A percentile compares a stretch with the other conserved stretches of the same genome.
Conservation (phyloP, 805 yeast species). For the Nakazawaea wickerhamii region DNA sequence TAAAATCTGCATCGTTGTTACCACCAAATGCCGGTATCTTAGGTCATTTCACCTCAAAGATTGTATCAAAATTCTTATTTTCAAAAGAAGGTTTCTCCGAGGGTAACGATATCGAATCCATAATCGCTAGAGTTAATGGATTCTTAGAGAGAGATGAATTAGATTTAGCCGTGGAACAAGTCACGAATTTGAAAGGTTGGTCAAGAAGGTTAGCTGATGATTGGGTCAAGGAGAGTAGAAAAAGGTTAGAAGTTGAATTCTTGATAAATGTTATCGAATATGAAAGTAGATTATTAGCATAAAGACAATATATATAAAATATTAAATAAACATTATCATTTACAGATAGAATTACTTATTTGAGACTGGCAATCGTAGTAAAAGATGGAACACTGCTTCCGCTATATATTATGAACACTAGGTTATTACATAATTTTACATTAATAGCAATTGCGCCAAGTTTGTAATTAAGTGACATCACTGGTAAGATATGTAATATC, state of each 20-base stretch:
- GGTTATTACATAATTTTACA: too few relatives aligned
- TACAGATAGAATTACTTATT: too few relatives aligned
- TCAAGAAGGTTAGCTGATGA: slow-evolving; percentile 83
- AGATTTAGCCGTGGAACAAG: slow-evolving; percentile 89
- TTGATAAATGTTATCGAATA: slow-evolving; percentile 63
- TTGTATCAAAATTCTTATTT: slow-evolving; percentile 72
- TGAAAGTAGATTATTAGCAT: slow-evolving; percentile 48
- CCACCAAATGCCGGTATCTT: slow-evolving; percentile 95
- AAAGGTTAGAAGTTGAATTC: slow-evolving; percentile 82
- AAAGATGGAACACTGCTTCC: too few relatives aligned
- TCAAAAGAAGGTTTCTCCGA: slow-evolving; percentile 61
- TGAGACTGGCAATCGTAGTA: too few relatives aligned
- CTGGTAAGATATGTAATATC: too few relatives aligned
- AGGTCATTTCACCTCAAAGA: slow-evolving; percentile 78
- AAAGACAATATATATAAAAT: slow-evolving; percentile 1
- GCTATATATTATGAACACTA: too few relatives aligned
- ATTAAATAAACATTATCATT: not conserved
- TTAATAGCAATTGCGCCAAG: too few relatives aligned
- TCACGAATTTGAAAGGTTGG: slow-evolving; percentile 87
- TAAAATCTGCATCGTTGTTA: slow-evolving; percentile 80
- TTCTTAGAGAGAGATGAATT: slow-evolving; percentile 71
- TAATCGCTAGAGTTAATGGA: slow-evolving; percentile 78
- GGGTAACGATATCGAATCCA: slow-evolving; percentile 84
- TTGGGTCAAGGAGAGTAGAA: slow-evolving; percentile 88
- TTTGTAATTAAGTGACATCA: too few relatives aligned